phyloP scores from a whole-genome alignment of 2,329 filamentous ascomycete genomes.

The Arthrobotrys megalospora region DNA sequence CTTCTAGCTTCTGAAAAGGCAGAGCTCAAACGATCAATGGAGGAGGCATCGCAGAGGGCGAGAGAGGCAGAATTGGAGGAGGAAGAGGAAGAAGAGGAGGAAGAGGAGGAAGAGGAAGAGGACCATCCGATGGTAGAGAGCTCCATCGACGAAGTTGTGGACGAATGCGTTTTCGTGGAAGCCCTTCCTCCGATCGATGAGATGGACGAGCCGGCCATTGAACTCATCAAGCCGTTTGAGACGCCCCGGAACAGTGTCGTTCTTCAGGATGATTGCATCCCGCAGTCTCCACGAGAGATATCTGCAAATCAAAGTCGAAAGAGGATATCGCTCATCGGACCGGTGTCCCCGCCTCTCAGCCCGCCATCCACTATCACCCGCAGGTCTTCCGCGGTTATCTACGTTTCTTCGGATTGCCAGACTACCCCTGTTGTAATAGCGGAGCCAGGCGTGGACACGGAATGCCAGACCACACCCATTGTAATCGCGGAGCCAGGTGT shows the following conservation, averaged over 20 bases:
- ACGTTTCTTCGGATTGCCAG: constrained; percentile 53
- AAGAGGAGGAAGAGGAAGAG: too few relatives aligned
- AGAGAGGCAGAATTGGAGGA: constrained; percentile 29
- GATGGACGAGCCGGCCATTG: constrained; percentile 63
- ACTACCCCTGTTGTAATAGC: constrained; percentile 41
- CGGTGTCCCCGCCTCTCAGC: constrained; percentile 48
- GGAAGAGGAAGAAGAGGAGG: neutral
- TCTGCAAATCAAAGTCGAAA: constrained; percentile 83
- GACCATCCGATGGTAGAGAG: constrained; percentile 37
- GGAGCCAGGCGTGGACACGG: constrained; percentile 46
- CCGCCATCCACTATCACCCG: constrained; percentile 57
- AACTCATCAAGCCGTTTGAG: constrained; percentile 67
- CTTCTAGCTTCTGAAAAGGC: constrained; percentile 55
- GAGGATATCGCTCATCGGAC: constrained; percentile 72
- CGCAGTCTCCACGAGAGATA: constrained; percentile 73
- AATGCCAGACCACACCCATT: constrained; percentile 47
- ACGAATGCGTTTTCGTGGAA: constrained; percentile 40
- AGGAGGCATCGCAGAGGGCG: constrained; percentile 15
- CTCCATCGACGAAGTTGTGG: constrained; percentile 37
- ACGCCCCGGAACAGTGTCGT: constrained; percentile 60
- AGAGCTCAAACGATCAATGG: constrained; percentile 57
- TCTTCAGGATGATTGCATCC: constrained; percentile 69
- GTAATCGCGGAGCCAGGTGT: constrained; percentile 37
- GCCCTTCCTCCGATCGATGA: constrained; percentile 47
- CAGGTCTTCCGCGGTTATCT: constrained; percentile 54